Conservation (phyloP, 2,329 filamentous ascomycete species). For the Aspergillus aculeatus region DNA sequence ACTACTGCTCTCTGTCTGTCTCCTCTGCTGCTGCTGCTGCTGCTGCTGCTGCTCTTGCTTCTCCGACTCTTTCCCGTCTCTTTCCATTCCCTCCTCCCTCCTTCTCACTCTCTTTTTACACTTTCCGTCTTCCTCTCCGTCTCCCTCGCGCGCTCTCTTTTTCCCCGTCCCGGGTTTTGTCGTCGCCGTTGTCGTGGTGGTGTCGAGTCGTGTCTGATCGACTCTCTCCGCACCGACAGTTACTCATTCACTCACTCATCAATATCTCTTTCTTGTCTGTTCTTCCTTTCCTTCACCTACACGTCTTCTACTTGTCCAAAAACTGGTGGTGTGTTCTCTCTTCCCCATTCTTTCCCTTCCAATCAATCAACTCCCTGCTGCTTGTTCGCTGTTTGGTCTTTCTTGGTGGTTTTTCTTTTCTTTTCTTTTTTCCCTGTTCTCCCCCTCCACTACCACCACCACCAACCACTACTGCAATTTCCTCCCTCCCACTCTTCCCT, state of each 20-base stretch:
- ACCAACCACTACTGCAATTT: too few relatives aligned
- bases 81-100: neutral
- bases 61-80: neutral
- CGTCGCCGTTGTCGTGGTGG: too few relatives aligned
- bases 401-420: neutral
- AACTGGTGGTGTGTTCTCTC: neutral
- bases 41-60: neutral
- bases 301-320: neutral
- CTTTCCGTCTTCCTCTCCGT: slow-evolving; percentile 7
- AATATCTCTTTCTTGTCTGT: too few relatives aligned
- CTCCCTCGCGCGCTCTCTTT: neutral
- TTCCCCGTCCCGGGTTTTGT: too few relatives aligned
- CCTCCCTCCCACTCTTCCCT: neutral
- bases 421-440: neutral
- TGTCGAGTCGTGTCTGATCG: too few relatives aligned
- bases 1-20: too few relatives aligned
- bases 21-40: too few relatives aligned
- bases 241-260: too few relatives aligned
- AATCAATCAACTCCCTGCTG: neutral
- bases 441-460: neutral
- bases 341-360: slow-evolving; percentile 5
- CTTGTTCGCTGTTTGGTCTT: too few relatives aligned
- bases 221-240: too few relatives aligned
- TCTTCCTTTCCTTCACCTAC: neutral
- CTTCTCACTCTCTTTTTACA: neutral